A percentile compares a stretch with the other conserved stretches of the same genome.
phyloP scores from a whole-genome alignment of 768 basidiomycete genomes.

The Suillus discolor region DNA sequence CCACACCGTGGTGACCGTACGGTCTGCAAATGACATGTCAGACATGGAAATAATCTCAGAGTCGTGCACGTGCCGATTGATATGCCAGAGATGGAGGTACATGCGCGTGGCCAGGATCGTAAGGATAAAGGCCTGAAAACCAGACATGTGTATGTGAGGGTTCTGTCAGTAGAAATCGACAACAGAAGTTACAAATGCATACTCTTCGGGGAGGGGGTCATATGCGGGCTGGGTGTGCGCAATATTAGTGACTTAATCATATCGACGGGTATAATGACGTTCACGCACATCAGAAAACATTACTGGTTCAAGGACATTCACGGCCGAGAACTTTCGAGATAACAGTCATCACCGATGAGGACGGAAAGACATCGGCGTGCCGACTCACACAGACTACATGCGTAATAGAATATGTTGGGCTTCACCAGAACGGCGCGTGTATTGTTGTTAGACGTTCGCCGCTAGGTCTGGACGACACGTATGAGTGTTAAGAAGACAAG shows the following conservation, averaged over 20 bases:
- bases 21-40: neutral
- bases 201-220: neutral
- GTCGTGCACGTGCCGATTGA: neutral
- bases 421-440: neutral
- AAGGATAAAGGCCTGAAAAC: neutral
- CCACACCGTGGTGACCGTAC: neutral
- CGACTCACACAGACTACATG: neutral
- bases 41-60: neutral
- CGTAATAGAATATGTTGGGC: neutral
- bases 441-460: neutral
- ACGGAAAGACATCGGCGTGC: neutral
- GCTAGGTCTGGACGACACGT: neutral
- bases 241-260: neutral
- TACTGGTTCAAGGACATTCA: neutral
- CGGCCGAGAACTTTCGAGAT: neutral
- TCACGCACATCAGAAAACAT: neutral
- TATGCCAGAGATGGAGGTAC: neutral
- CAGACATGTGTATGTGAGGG: neutral
- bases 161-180: neutral
- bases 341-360: neutral
- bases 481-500: neutral
- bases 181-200: neutral
- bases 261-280: neutral
- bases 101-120: neutral
- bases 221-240: neutral